Evolutionary conservation across 176 grass and related monocot genomes (phyloP).

Genomic region (Musa acuminata): DNA sequence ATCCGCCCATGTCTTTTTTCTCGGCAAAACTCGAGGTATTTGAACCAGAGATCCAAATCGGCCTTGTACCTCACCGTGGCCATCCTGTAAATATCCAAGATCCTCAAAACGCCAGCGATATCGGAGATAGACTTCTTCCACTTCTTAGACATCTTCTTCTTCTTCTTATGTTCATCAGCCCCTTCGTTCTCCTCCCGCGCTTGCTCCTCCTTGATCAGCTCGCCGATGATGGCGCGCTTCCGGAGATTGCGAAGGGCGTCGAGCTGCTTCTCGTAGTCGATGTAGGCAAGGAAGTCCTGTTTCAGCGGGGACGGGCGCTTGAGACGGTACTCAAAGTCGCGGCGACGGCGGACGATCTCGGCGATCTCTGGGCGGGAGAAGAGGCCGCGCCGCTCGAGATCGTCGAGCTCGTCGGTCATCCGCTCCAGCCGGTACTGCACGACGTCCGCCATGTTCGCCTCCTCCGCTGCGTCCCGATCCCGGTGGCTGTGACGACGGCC

Average conservation of each 20-base stretch:
- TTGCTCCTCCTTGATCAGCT: not conserved
- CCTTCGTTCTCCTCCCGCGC: not conserved
- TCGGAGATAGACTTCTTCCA: slow-evolving; percentile 74
- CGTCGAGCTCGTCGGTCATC: slow-evolving; percentile 80
- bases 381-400: slow-evolving; percentile 63
- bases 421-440: slow-evolving; percentile 83
- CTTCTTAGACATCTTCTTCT: slow-evolving; percentile 23
- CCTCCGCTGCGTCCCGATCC: not conserved
- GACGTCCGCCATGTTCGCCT: slow-evolving; percentile 52
- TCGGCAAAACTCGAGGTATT: slow-evolving; percentile 78
- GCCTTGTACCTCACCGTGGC: slow-evolving; percentile 71
- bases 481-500: not conserved
- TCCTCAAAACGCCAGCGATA: slow-evolving; percentile 38
- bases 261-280: slow-evolving; percentile 59
- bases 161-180: not conserved
- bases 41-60: slow-evolving; percentile 86
- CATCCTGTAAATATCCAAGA: slow-evolving; percentile 53
- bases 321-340: slow-evolving; percentile 86
- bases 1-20: slow-evolving; percentile 58
- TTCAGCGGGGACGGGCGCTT: slow-evolving; percentile 66
- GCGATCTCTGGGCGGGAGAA: slow-evolving; percentile 68
- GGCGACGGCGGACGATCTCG: slow-evolving; percentile 56
- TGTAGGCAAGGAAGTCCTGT: slow-evolving; percentile 59
- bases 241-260: slow-evolving; percentile 58
- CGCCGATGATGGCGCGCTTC: slow-evolving; percentile 54